Conservation (phyloP, 129 eudicot genomes). For the Pseudognaphalium luteoalbum region DNA sequence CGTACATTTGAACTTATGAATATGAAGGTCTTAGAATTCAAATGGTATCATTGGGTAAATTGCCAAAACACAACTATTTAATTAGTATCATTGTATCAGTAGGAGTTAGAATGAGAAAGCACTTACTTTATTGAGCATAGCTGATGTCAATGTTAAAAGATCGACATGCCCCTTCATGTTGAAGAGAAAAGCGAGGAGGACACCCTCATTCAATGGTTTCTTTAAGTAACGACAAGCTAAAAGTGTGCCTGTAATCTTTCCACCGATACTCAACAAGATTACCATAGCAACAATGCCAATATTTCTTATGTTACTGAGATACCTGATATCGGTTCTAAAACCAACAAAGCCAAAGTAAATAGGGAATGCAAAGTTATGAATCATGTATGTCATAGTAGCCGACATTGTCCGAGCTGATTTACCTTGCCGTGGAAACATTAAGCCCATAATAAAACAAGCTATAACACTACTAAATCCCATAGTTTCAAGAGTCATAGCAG, state of each 20-base stretch:
- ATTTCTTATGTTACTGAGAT: conserved; percentile 30
- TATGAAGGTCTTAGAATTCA: background rate
- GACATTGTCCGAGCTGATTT: conserved; percentile 73
- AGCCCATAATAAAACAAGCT: conserved; percentile 67
- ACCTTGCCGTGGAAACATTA: conserved; percentile 76
- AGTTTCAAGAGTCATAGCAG: conserved; percentile 64
- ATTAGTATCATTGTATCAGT: too few relatives aligned
- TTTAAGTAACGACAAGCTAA: conserved; percentile 68
- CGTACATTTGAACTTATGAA: background rate
- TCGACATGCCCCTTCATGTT: conserved; percentile 94
- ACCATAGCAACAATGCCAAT: conserved; percentile 46
- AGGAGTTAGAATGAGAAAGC: background rate
- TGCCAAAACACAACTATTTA: background rate
- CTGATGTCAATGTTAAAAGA: conserved; percentile 54
- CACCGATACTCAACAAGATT: conserved; percentile 72
- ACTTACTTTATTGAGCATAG: conserved; percentile 53
- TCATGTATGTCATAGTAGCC: conserved; percentile 56
- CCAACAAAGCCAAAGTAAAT: conserved; percentile 82
- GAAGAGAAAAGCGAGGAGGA: conserved; percentile 67
- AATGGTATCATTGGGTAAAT: background rate
- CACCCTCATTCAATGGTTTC: conserved; percentile 74
- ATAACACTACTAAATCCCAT: conserved; percentile 72
- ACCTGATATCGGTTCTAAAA: conserved; percentile 60
- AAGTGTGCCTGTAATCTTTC: conserved; percentile 74
- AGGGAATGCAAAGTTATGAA: conserved; percentile 70